Evolutionary conservation across 768 basidiomycete genomes (phyloP), one percentile per base, ranked within the genome.

Genomic region (Lentinula guzmanii): DNA sequence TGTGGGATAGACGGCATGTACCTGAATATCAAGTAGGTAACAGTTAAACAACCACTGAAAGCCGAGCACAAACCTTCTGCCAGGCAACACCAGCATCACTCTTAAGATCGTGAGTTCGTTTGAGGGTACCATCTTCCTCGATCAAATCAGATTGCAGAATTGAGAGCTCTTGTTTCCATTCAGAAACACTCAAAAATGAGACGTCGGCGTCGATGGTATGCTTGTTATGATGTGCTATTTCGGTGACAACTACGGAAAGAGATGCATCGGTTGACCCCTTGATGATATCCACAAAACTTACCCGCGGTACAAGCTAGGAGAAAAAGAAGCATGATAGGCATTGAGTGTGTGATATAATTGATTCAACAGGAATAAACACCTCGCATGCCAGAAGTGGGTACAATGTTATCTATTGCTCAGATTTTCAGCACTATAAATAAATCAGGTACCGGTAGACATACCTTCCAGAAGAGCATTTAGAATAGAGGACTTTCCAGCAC

Each of bases 361-460:
- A 41, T 16, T 7, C 61, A 52, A 37, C 54, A 10, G 62, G 33
- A 15, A 16, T 28, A 66, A 66, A 34, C 61, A 84, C 84, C 83
- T 64, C 83, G 76, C 85, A 86, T 86, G 28, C 85, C 85, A 62
- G 82, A 85, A 4, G 86, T 86, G 4, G 86, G 85, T 13, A 87
- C 85, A 53, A 86, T 78, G 62, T 82, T 84, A 65, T 85, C 84
- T 83, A 42, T 7, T 15, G 5, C 21, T 11, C 63, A 28, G 28
- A 13, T 21, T 10, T 5, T 48, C 46, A 48, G 7, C 65, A 24
- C 52, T 41, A 24, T 24, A 24, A 15, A 37, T 15, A 0, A 50
- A 5, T 21, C 9, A 28, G 15, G 48, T 13, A 43, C n/a, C 0
- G 11, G 46, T 45, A 11, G 48, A 64, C 69, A 46, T 65, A 83